A percentile compares a stretch with the other conserved stretches of the same genome.
These are phyloP conservation scores for Tolypocladium tundrense DNA, from an alignment of 2,329 filamentous ascomycete species.

Conservation along the genomic window DNA sequence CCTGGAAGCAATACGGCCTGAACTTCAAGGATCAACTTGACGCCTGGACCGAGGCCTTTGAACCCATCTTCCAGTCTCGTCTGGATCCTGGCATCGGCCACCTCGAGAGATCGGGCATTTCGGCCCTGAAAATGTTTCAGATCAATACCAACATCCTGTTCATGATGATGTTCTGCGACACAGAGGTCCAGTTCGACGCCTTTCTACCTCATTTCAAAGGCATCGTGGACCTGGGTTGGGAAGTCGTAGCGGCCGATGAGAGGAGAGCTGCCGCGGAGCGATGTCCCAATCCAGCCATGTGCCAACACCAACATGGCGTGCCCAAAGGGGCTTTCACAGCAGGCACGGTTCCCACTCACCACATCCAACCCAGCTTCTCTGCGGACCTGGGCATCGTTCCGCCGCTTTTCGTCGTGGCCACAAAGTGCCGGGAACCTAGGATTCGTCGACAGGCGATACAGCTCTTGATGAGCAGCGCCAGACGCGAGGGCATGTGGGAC, in stretches of 20 bases:
- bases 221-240: conserved; percentile 47
- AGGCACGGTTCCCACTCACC: conserved; percentile 32
- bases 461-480: conserved; percentile 47
- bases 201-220: conserved; percentile 40
- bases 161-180: conserved; percentile 49
- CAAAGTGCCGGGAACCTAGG: conserved; percentile 49
- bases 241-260: conserved; percentile 51
- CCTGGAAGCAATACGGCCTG: conserved; percentile 35
- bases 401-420: conserved; percentile 55
- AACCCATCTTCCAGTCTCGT: conserved; percentile 41
- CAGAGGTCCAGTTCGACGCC: conserved; percentile 47
- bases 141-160: conserved; percentile 48
- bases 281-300: conserved; percentile 33
- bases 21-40: conserved; percentile 40
- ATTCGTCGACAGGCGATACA: conserved; percentile 51
- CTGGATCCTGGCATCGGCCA: conserved; percentile 35
- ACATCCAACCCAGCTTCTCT: conserved; percentile 53
- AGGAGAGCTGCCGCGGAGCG: conserved; percentile 34
- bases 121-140: conserved; percentile 52
- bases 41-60: conserved; percentile 46
- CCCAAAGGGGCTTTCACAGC: conserved; percentile 26
- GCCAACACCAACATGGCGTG: conserved; percentile 24
- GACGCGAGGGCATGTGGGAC: conserved; percentile 62
- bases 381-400: conserved; percentile 55
- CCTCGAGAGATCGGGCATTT: conserved; percentile 49